Conservation (phyloP, 257 asterid genomes). For the Lavandula angustifolia region DNA sequence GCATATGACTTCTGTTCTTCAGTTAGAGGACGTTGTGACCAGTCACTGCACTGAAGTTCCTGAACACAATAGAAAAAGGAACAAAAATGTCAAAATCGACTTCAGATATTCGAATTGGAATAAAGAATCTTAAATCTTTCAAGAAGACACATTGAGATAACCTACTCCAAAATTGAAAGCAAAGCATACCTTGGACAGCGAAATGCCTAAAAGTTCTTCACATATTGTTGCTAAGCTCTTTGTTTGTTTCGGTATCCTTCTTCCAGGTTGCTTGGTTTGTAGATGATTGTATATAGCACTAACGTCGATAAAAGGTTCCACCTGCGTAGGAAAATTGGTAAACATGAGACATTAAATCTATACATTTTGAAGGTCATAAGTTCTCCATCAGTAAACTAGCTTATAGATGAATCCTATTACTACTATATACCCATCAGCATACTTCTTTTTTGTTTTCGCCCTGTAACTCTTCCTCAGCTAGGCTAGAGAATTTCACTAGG, state of each 20-base stretch:
- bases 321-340: constrained; percentile 44
- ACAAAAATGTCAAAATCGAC: not conserved
- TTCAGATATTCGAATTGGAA: constrained; percentile 4
- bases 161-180: not conserved
- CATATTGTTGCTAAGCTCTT: constrained; percentile 87
- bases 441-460: no score
- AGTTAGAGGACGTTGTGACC: constrained; percentile 90
- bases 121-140: not conserved
- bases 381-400: no score
- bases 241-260: constrained; percentile 57
- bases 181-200: constrained; percentile 69
- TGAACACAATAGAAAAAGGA: constrained; percentile 29
- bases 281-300: constrained; percentile 61
- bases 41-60: constrained; percentile 98
- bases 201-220: constrained; percentile 73
- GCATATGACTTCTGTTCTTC: constrained; percentile 87
- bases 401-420: no score
- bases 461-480: no score
- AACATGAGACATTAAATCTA: no score
- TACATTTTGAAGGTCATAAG: no score
- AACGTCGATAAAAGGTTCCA: constrained; percentile 85
- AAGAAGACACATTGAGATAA: not conserved
- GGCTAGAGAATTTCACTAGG: no score
- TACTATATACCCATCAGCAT: no score
- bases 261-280: constrained; percentile 56